Evolutionary conservation across 2,329 filamentous ascomycete genomes (phyloP), one percentile per base, ranked within the genome.

Genomic region (Ceratocystis cacaofunesta): DNA sequence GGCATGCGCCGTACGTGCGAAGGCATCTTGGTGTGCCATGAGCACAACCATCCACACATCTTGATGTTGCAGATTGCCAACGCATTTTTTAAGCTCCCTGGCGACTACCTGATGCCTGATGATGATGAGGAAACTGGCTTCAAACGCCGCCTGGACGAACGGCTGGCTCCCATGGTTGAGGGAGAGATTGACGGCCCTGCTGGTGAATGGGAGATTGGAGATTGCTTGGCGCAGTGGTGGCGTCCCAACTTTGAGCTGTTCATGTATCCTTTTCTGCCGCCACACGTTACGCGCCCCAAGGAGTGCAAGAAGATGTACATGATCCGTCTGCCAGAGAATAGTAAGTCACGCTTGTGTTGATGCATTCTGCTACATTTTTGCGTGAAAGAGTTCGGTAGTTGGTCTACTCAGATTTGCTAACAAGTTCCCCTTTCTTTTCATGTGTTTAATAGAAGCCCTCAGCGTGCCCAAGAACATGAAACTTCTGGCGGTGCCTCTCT

Each of bases 401-500:
- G 36, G 3, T 22, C 22, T n/a, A 36, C 15, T 10, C 58, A 25
- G 43, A 55, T 64, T 48, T 25, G 28, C 61, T 68, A 70, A 74
- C 70, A 71, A 68, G 55, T 22, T 19, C 25, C 6, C 48, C 55
- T 48, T 32, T 58, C 22, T n/a, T 5, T 43, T 5, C 2, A 5
- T 19, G 25, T 17, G 25, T 57, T n/a, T 17, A n/a, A 65, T 74
- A 95, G 91, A 96, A 78, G 89, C 97, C 15, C 82, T 99, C 55
- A 95, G 89, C 72, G 94, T 99, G 7, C 94, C 94, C 0, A 99
- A 99, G 79, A 99, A 99, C 77, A 97, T 99, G 94, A 99, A 99
- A 75, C 85, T 99, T 28, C 86, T 99, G 50, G 94, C 94, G 1
- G 94, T 99, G 1, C 94, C 94, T 0, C 81, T 99, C 0, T 97